These are phyloP conservation scores for Boletus pseudopeckii DNA, from an alignment of 768 basidiomycete genomes.

Conservation along the genomic window DNA sequence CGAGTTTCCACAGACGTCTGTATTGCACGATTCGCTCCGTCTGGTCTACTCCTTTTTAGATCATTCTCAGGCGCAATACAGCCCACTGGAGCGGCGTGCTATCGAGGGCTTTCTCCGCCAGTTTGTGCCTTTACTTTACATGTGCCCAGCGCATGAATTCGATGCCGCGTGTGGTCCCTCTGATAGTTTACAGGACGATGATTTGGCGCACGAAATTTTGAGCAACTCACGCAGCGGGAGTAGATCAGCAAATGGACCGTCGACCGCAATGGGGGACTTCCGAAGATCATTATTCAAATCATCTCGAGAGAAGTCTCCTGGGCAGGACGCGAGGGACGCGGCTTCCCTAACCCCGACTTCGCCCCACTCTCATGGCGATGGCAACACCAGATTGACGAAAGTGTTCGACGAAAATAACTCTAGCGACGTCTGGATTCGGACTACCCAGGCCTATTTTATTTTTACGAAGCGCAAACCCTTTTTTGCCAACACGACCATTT, in stretches of 20 bases:
- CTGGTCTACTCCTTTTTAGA: conserved; percentile 90
- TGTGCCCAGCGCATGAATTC: conserved; percentile 63
- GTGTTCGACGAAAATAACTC: conserved; percentile 5
- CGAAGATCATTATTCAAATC: conserved; percentile 79
- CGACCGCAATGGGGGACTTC: conserved; percentile 61
- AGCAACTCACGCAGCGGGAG: conserved; percentile 34
- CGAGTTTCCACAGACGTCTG: conserved; percentile 68
- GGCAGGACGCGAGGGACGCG: conserved; percentile 28
- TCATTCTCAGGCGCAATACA: conserved; percentile 74
- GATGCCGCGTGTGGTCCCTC: conserved; percentile 59
- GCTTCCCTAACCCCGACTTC: conserved; percentile 27
- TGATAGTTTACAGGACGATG: conserved; percentile 43
- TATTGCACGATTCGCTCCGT: conserved; percentile 86
- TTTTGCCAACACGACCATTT: conserved; percentile 91
- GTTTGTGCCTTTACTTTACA: conserved; percentile 82
- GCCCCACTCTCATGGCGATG: conserved; percentile 3
- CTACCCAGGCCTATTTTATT: conserved; percentile 21
- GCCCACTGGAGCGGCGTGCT: conserved; percentile 68
- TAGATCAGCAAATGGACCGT: conserved; percentile 45
- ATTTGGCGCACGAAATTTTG: conserved; percentile 26
- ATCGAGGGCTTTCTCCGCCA: conserved; percentile 83
- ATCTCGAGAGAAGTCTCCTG: conserved; percentile 54
- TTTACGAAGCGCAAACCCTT: conserved; percentile 53
- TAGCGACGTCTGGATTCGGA: conserved; percentile 61
- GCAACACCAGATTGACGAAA: background rate